These are phyloP conservation scores for Epichloe hybrida DNA, from an alignment of 2,329 filamentous ascomycete species.

Conservation along the genomic window DNA sequence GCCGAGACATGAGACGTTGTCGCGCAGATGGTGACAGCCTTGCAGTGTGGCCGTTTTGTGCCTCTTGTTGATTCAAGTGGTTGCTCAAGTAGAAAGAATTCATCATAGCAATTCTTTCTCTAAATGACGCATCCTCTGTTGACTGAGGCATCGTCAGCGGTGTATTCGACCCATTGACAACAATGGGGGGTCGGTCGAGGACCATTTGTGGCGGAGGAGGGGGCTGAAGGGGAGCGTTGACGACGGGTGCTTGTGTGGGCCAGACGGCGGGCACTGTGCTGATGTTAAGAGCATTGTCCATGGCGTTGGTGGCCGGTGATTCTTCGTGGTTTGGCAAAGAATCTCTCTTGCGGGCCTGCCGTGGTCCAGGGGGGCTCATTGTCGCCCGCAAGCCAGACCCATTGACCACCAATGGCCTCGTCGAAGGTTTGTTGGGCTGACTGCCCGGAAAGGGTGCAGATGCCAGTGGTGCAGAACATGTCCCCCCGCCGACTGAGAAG, in stretches of 20 bases:
- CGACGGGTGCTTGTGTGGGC: slow-evolving; percentile 1
- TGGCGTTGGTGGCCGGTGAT: slow-evolving; percentile 4
- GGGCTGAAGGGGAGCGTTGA: slow-evolving; percentile 2
- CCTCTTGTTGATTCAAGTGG: slow-evolving; percentile 19
- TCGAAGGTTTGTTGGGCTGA: slow-evolving; percentile 18
- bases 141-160: slow-evolving; percentile 7
- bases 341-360: slow-evolving; percentile 4
- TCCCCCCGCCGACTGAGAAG: slow-evolving; percentile 27
- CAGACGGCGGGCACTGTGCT: slow-evolving; percentile 6
- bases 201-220: slow-evolving; percentile 7
- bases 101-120: slow-evolving; percentile 29
- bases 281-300: slow-evolving; percentile 18
- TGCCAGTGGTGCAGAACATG: slow-evolving; percentile 24
- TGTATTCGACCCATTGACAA: slow-evolving; percentile 22
- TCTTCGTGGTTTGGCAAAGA: slow-evolving; percentile 10
- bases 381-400: slow-evolving; percentile 28
- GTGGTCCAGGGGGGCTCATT: slow-evolving; percentile 8
- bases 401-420: slow-evolving; percentile 40
- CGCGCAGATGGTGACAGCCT: slow-evolving; percentile 21
- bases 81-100: slow-evolving; percentile 16
- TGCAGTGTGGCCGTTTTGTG: slow-evolving; percentile 14
- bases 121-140: slow-evolving; percentile 26
- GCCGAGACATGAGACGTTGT: slow-evolving; percentile 25
- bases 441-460: slow-evolving; percentile 24
- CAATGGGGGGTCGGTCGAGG: slow-evolving; percentile 17